phyloP scores from a whole-genome alignment of 2,329 filamentous ascomycete species.

The Bretziella fagacearum region DNA sequence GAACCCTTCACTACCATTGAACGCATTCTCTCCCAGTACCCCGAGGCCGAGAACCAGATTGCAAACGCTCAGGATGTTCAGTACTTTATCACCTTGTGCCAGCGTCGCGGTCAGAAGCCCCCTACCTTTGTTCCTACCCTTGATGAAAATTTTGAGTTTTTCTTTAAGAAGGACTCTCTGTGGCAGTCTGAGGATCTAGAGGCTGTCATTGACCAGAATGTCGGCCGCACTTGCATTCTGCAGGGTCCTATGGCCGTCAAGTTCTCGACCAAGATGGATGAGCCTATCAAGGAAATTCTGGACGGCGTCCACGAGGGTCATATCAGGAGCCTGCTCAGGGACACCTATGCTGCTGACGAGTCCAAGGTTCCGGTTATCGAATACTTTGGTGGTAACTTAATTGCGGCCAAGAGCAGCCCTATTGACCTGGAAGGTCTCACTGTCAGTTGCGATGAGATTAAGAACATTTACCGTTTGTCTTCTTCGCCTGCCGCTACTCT shows the following conservation, averaged over 20 bases:
- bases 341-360: slow-evolving; percentile 62
- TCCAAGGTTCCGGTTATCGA: slow-evolving; percentile 68
- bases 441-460: slow-evolving; percentile 58
- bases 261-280: slow-evolving; percentile 77
- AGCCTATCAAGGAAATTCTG: slow-evolving; percentile 88
- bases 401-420: slow-evolving; percentile 49
- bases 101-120: slow-evolving; percentile 85
- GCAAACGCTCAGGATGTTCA: slow-evolving; percentile 98
- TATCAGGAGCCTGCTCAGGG: slow-evolving; percentile 60
- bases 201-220: slow-evolving; percentile 88
- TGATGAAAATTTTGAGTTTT: slow-evolving; percentile 96
- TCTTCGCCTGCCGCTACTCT: slow-evolving; percentile 55
- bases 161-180: slow-evolving; percentile 99
- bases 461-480: slow-evolving; percentile 71
- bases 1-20: slow-evolving; percentile 65
- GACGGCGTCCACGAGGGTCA: slow-evolving; percentile 80
- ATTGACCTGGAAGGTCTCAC: slow-evolving; percentile 73
- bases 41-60: slow-evolving; percentile 73
- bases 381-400: slow-evolving; percentile 84
- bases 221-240: slow-evolving; percentile 86
- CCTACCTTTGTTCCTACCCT: slow-evolving; percentile 91
- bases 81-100: slow-evolving; percentile 85
- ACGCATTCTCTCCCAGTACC: slow-evolving; percentile 64
- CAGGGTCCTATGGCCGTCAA: slow-evolving; percentile 87
- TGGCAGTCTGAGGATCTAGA: slow-evolving; percentile 98